phyloP scores from a whole-genome alignment of 2,329 filamentous ascomycete genomes.

The Trichoderma afroharzianum region DNA sequence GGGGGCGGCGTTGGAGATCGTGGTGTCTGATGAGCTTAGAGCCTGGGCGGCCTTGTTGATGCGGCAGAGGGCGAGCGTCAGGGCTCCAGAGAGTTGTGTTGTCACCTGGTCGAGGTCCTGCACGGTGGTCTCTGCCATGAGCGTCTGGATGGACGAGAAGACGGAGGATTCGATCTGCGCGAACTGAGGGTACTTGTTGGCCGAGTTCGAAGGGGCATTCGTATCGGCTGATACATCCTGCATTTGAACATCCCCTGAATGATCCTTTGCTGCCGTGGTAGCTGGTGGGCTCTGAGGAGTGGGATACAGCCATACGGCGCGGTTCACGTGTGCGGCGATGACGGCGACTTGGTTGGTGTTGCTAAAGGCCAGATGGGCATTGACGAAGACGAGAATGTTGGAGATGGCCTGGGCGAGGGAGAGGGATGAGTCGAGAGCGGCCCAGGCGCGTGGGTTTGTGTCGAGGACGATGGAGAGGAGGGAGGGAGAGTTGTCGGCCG shows the following conservation, averaged over 20 bases:
- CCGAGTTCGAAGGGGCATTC: constrained; percentile 40
- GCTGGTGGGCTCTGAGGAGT: constrained; percentile 30
- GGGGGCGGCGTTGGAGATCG: constrained; percentile 11
- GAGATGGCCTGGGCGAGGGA: constrained; percentile 81
- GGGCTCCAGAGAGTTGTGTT: constrained; percentile 84
- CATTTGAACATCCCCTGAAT: constrained; percentile 58
- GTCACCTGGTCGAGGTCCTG: constrained; percentile 68
- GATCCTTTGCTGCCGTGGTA: constrained; percentile 23
- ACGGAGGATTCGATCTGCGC: constrained; percentile 80
- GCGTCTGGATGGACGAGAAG: constrained; percentile 65
- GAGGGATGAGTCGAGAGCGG: constrained; percentile 67
- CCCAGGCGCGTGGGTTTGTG: constrained; percentile 94
- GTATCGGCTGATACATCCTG: constrained; percentile 39
- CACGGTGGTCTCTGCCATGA: constrained; percentile 66
- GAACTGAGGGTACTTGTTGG: constrained; percentile 94
- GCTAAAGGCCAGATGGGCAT: constrained; percentile 91
- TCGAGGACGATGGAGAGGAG: constrained; percentile 89
- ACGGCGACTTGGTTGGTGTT: constrained; percentile 91
- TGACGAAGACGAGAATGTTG: constrained; percentile 90
- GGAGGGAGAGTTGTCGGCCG: constrained; percentile 63
- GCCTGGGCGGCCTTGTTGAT: constrained; percentile 78
- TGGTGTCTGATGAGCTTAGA: constrained; percentile 48
- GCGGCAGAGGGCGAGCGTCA: constrained; percentile 84
- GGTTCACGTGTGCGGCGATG: constrained; percentile 82
- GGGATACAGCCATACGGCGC: constrained; percentile 88